Percentiles rank a stretch among this genome's conserved stretches.
Evolutionary conservation across 2,329 filamentous ascomycete species (phyloP).

Genomic region (Bipolaris cookei): DNA sequence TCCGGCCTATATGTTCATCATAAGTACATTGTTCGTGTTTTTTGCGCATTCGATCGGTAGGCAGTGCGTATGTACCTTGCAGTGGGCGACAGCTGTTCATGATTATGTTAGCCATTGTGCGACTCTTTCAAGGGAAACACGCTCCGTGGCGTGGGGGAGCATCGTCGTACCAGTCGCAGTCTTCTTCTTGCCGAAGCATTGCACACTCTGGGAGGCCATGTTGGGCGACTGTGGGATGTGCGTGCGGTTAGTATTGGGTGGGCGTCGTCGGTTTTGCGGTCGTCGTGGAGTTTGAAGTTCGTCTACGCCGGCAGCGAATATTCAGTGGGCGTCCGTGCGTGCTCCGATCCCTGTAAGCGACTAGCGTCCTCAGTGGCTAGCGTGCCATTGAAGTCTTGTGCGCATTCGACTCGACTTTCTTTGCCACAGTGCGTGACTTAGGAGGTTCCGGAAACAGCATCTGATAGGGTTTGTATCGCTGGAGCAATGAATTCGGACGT

Average conservation of each 20-base stretch:
- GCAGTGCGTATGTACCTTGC: conserved; percentile 70
- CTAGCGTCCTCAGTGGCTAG: conserved; percentile 15
- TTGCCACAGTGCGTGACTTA: neutral
- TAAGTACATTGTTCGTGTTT: conserved; percentile 34
- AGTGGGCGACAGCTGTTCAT: conserved; percentile 80
- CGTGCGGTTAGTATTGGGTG: conserved; percentile 40
- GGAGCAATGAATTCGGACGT: neutral
- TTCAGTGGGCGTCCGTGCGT: conserved; percentile 27
- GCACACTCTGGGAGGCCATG: conserved; percentile 59
- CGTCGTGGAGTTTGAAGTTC: conserved; percentile 32
- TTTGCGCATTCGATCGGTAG: conserved; percentile 27
- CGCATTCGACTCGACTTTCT: neutral
- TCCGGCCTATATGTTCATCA: conserved; percentile 61
- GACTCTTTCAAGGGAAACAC: conserved; percentile 17
- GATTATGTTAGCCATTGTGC: conserved; percentile 47
- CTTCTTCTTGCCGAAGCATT: conserved; percentile 96
- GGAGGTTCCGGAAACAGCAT: too few species aligned
- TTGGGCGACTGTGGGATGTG: conserved; percentile 47
- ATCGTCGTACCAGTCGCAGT: conserved; percentile 55
- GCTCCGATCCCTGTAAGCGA: conserved; percentile 17
- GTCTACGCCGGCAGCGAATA: conserved; percentile 27
- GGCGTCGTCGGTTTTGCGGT: conserved; percentile 34
- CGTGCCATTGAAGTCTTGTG: neutral
- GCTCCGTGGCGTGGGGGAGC: conserved; percentile 1
- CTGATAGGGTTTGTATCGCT: neutral